A percentile compares a stretch with the other conserved stretches of the same genome.
Evolutionary conservation across 1,284 basidiomycete genomes (phyloP).

Genomic region (Sporisorium iseilematis-ciliati): DNA sequence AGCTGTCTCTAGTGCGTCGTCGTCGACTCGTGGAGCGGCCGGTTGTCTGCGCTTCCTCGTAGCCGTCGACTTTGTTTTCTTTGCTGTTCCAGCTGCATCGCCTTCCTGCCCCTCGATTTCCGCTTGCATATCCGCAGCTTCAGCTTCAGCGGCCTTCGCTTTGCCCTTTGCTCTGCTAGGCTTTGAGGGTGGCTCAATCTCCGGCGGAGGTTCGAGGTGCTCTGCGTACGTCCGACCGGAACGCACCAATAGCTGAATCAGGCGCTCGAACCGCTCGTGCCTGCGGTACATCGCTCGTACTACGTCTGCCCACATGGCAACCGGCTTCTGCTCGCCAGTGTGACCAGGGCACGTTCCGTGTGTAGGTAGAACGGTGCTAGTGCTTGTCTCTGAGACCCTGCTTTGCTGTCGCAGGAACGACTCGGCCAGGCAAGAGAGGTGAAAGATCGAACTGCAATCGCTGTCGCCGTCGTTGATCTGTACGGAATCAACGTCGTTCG

Average conservation of each 20-base stretch:
- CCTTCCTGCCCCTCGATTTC: neutral
- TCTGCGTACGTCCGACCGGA: conserved; percentile 24
- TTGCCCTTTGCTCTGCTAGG: conserved; percentile 6
- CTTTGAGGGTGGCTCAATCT: neutral
- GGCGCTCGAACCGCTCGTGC: conserved; percentile 43
- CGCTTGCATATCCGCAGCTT: neutral
- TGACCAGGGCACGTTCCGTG: conserved; percentile 46
- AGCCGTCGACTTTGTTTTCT: conserved; percentile 11
- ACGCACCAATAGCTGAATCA: conserved; percentile 24
- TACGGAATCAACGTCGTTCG: neutral
- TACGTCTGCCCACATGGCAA: conserved; percentile 51
- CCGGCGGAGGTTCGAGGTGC: conserved; percentile 15
- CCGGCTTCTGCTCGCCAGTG: neutral
- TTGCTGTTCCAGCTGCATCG: neutral
- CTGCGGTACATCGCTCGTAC: conserved; percentile 48
- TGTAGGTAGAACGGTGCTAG: conserved; percentile 43
- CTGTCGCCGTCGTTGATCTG: neutral
- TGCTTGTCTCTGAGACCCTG: conserved; percentile 7
- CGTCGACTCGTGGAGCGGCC: neutral
- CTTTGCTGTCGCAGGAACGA: conserved; percentile 73
- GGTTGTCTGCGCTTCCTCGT: conserved; percentile 14
- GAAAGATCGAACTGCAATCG: conserved; percentile 75
- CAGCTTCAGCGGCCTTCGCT: neutral
- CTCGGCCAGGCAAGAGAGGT: conserved; percentile 78
- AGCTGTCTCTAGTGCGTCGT: neutral